These are phyloP conservation scores for Ambrosiella xylebori DNA, from an alignment of 2,329 filamentous ascomycete genomes.

Conservation along the genomic window DNA sequence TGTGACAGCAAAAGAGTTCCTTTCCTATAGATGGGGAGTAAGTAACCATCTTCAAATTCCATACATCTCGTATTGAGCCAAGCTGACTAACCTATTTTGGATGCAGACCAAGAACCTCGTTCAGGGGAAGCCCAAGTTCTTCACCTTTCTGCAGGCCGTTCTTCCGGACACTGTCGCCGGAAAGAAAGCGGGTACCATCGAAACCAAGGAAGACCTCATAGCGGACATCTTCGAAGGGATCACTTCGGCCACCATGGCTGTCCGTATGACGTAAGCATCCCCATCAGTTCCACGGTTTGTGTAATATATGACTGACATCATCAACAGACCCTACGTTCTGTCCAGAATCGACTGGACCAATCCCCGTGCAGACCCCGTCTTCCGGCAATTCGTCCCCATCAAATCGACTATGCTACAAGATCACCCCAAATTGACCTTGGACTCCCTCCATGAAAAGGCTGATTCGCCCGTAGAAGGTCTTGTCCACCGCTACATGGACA, in stretches of 20 bases:
- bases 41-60: conserved; percentile 16
- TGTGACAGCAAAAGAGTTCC: conserved; percentile 29
- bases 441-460: conserved; percentile 39
- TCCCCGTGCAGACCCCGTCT: conserved; percentile 40
- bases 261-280: conserved; percentile 33
- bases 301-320: neutral
- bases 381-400: conserved; percentile 42
- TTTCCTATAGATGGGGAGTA: conserved; percentile 38
- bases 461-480: conserved; percentile 40
- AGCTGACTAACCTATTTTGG: neutral
- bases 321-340: conserved; percentile 35
- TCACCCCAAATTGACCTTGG: conserved; percentile 35
- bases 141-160: conserved; percentile 30
- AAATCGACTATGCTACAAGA: conserved; percentile 34
- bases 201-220: conserved; percentile 32
- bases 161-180: conserved; percentile 35
- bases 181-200: neutral
- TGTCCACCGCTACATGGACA: conserved; percentile 47
- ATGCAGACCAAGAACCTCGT: conserved; percentile 32
- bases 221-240: conserved; percentile 36
- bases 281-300: too few relatives aligned
- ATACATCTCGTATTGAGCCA: neutral
- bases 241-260: conserved; percentile 37
- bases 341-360: conserved; percentile 41
- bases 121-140: conserved; percentile 28